Base-by-base conservation (phyloP, 169 alveolate species). In the Plasmodium reichenowi region DNA sequence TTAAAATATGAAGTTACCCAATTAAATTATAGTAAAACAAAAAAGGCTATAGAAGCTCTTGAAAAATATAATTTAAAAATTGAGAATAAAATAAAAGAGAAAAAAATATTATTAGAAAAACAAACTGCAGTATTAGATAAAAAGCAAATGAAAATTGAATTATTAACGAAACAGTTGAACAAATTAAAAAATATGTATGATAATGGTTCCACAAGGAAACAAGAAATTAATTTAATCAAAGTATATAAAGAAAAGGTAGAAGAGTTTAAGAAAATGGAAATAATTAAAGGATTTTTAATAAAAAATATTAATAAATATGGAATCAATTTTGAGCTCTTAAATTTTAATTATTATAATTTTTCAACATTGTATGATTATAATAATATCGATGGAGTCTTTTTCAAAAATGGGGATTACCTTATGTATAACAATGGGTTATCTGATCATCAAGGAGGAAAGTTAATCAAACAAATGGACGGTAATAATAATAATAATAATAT, bases 21-120 rank as follows among this genome's bases (percentile, higher is more conserved):
- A n/a, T 26, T 78, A 17, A 78, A 59, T 17, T 52, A 70, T 29
- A 67, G 89, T 52, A 78, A 70, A 59, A 78, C 89, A n/a, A 64
- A 78, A n/a, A 78, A 78, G 15, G 89, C 89, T n/a, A 78, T 78
- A 10, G 89, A 78, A 15, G 56, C 89, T 2, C 47, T 78, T 7
- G 52, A 66, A 52, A 78, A 78, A 7, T 78, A 78, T 52, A 78
- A 78, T 52, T 22, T 24, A 2, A 78, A 78, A 66, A 48, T 78
- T 52, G 71, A 64, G 9, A 78, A 9, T 3, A 78, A 78, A 32
- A 29, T 78, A 15, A 54, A 66, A 12, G 89, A 78, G 29, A 78
- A 78, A 20, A 78, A 78, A 29, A 78, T 15, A 3, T 17, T 78
- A 13, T 45, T 78, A n/a, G 24, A 68, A 7, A 78, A 78, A 52